Percentiles rank a stretch among this genome's conserved stretches.
Conservation (phyloP, 805 yeast genomes). For the Starmerella apis region DNA sequence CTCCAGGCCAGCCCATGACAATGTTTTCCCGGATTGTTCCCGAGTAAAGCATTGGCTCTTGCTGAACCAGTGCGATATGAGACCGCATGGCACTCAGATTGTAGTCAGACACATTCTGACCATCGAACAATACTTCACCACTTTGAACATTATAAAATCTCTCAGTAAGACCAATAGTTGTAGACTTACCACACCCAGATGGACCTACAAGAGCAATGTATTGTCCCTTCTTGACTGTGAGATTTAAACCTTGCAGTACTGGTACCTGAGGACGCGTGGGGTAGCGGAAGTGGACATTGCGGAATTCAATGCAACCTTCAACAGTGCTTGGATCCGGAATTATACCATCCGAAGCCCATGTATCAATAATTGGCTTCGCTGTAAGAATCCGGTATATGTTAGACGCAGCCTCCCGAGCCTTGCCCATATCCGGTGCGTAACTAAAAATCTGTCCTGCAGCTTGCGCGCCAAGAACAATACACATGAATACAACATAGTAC, state of each 20-base stretch:
- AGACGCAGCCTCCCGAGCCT: conserved; percentile 33
- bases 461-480: conserved; percentile 36
- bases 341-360: conserved; percentile 28
- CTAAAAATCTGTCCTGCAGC: conserved; percentile 36
- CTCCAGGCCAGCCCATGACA: conserved; percentile 38
- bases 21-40: conserved; percentile 50
- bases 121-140: conserved; percentile 46
- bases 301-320: conserved; percentile 45
- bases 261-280: conserved; percentile 45
- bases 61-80: conserved; percentile 50
- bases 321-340: conserved; percentile 29
- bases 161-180: conserved; percentile 43
- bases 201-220: conserved; percentile 61
- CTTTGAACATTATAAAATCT: conserved; percentile 42
- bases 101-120: conserved; percentile 38
- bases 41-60: conserved; percentile 48
- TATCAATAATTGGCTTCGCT: conserved; percentile 32
- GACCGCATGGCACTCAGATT: conserved; percentile 44
- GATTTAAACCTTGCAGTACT: conserved; percentile 43
- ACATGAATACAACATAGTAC: conserved; percentile 35
- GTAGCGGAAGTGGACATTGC: conserved; percentile 54
- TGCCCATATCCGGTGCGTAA: conserved; percentile 38
- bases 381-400: conserved; percentile 31
- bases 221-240: conserved; percentile 41
- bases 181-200: conserved; percentile 53